Base-by-base conservation (phyloP, 1,139 yeast species). In the Wickerhamiella pararugosa region DNA sequence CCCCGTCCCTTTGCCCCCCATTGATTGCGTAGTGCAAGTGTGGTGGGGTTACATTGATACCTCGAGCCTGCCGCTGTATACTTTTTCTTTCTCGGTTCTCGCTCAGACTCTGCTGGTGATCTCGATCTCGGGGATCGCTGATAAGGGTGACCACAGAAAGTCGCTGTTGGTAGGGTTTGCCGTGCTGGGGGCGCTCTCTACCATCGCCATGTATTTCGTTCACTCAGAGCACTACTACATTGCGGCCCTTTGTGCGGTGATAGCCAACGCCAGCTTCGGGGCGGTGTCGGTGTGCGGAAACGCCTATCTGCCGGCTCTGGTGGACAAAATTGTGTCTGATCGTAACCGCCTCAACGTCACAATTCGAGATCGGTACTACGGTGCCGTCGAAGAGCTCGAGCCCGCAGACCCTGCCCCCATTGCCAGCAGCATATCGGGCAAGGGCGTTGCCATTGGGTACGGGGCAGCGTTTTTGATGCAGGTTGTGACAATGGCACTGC, bases 201-300 rank as follows among this genome's bases (percentile, higher is more conserved):
- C 82, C 0, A 64, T 70, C 43, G 43, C 60, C 7, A 73, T 71
- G 46, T 56, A 72, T 37, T 51, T 62, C 10, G 58, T 75, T 8
- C 55, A 62, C 4, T 57, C 66, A 1, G 54, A 61, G 30, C 70
- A 71, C 41, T 76, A 73, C 51, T 73, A 75, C 45, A 48, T 67
- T 15, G 73, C 81, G 1, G 70, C 81, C 0, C 27, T 71, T 1
- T 58, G 75, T 28, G 77, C 80, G 2, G 67, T 78, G 7, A 40
- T 74, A 0, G 76, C 81, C 1, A 78, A 76, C 51, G 65, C 77
- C n/a, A 70, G 79, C 25, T 78, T 72, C 58, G 86, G 87, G 1
- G 80, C 79, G 4, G 80, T 76, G 3, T 73, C 75, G 41, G 86
- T 79, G 8, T 76, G 83, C 47, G 84, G 83, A n/a, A 79, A 79